Conservation (phyloP, 495 filamentous ascomycete species). For the Aspergillus heteromorphus region DNA sequence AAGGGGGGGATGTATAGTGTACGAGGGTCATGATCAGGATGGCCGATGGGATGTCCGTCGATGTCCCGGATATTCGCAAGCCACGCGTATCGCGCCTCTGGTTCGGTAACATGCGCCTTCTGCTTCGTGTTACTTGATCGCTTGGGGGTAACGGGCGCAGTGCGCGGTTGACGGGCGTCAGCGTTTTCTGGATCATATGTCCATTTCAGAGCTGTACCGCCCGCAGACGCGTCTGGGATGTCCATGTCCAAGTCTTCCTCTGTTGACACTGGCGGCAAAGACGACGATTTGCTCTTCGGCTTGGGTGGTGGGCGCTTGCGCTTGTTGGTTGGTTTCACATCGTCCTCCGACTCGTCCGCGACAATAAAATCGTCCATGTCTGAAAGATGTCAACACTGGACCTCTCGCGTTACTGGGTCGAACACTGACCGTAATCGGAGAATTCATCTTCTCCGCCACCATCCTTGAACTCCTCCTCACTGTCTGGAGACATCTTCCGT, state of each 20-base stretch:
- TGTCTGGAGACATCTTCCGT: slow-evolving; percentile 47
- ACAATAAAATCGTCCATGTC: slow-evolving; percentile 85
- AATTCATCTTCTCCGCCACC: slow-evolving; percentile 47
- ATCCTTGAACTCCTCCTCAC: slow-evolving; percentile 66
- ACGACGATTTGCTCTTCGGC: slow-evolving; percentile 49
- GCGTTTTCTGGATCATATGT: slow-evolving; percentile 74
- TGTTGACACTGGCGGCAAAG: slow-evolving; percentile 39
- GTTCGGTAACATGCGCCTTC: slow-evolving; percentile 72
- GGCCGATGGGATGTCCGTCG: slow-evolving; percentile 69
- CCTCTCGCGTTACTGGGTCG: neutral
- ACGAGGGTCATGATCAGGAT: slow-evolving; percentile 89
- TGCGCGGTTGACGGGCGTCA: slow-evolving; percentile 53
- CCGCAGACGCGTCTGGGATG: slow-evolving; percentile 50
- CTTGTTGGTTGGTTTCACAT: slow-evolving; percentile 61
- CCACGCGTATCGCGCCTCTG: slow-evolving; percentile 82
- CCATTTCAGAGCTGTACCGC: slow-evolving; percentile 84
- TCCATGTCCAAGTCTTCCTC: slow-evolving; percentile 49
- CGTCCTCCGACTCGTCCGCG: slow-evolving; percentile 74
- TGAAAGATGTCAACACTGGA: slow-evolving; percentile 25
- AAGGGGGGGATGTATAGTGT: slow-evolving; percentile 80
- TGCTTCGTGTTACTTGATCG: slow-evolving; percentile 56
- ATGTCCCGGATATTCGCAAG: slow-evolving; percentile 78
- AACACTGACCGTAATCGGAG: slow-evolving; percentile 56
- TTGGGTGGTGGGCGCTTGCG: slow-evolving; percentile 58
- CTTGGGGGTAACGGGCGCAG: slow-evolving; percentile 29